A percentile compares a stretch with the other conserved stretches of the same genome.
Evolutionary conservation across 768 basidiomycete genomes (phyloP).

Genomic region (Russula virescens): DNA sequence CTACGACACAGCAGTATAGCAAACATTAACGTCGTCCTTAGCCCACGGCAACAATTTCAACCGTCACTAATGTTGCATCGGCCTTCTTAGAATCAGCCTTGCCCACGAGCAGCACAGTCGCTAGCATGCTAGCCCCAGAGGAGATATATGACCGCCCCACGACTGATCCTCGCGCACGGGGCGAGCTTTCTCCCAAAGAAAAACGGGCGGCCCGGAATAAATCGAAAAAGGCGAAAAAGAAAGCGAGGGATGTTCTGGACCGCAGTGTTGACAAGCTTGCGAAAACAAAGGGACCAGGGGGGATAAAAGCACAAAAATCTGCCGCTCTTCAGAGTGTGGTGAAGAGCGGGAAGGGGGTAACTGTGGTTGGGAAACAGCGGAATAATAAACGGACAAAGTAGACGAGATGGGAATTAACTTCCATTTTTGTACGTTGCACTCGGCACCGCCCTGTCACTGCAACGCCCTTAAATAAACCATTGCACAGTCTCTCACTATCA

Average conservation of each 20-base stretch:
- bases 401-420: constrained; percentile 7
- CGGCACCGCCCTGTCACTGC: not conserved
- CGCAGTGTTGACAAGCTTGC: constrained; percentile 61
- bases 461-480: not conserved
- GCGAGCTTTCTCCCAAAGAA: constrained; percentile 81
- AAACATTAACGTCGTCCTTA: constrained; percentile 31
- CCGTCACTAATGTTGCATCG: constrained; percentile 75
- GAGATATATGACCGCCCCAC: constrained; percentile 70
- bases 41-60: constrained; percentile 87
- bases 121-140: constrained; percentile 88
- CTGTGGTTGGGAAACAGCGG: constrained; percentile 78
- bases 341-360: constrained; percentile 80
- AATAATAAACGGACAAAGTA: constrained; percentile 20
- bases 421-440: constrained; percentile 1
- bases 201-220: constrained; percentile 67
- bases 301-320: constrained; percentile 78
- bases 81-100: constrained; percentile 86
- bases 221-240: constrained; percentile 65
- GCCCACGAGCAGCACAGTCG: constrained; percentile 69
- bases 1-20: constrained; percentile 5
- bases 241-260: constrained; percentile 57
- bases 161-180: constrained; percentile 53
- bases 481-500: not conserved
- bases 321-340: constrained; percentile 76
- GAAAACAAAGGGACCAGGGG: constrained; percentile 45